phyloP scores from a whole-genome alignment of 1,284 basidiomycete genomes.

The Cryptococcus hybrid region DNA sequence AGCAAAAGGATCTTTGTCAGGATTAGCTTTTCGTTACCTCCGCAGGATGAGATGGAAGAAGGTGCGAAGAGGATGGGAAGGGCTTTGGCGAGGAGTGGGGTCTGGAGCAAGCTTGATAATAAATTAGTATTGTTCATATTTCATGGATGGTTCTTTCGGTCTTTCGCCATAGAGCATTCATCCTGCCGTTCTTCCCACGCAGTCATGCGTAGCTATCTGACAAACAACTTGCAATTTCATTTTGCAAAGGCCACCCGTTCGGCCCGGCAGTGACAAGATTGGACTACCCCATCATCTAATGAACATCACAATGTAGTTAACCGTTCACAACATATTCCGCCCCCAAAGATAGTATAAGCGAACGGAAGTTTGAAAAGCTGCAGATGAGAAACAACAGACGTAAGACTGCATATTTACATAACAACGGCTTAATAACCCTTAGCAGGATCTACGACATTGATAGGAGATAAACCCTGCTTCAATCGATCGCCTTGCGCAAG shows the following conservation, averaged over 20 bases:
- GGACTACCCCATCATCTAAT: too few species aligned
- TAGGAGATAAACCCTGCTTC: slow-evolving; percentile 17
- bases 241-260: too few species aligned
- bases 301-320: too few species aligned
- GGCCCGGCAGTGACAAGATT: too few species aligned
- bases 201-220: too few species aligned
- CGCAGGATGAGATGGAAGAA: slow-evolving; percentile 36
- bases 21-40: slow-evolving; percentile 30
- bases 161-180: too few species aligned
- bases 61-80: slow-evolving; percentile 30
- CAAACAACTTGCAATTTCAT: too few species aligned
- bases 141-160: too few species aligned
- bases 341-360: too few species aligned
- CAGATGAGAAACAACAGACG: not conserved
- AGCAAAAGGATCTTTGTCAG: slow-evolving; percentile 30
- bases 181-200: too few species aligned
- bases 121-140: too few species aligned
- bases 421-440: slow-evolving; percentile 10
- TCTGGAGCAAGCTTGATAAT: not conserved
- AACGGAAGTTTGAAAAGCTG: not conserved
- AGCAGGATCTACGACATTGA: slow-evolving; percentile 12
- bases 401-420: not conserved
- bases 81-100: slow-evolving; percentile 28
- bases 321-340: too few species aligned
- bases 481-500: slow-evolving; percentile 35